Evolutionary conservation across 106 monocot species (phyloP), one percentile per base, ranked within the genome.

Genomic region (Acorus calamus): DNA sequence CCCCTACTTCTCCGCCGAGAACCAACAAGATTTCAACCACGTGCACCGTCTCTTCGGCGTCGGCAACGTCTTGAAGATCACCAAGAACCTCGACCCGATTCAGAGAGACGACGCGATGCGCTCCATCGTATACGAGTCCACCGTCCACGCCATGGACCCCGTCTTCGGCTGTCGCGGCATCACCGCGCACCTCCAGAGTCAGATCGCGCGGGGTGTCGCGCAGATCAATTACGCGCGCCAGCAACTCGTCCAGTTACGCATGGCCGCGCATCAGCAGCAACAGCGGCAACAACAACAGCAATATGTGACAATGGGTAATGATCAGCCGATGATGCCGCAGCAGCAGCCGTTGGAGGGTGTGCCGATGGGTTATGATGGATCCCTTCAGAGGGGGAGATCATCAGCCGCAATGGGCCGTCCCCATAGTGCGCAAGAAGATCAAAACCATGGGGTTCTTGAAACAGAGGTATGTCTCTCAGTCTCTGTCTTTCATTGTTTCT

Each of bases 11-110:
- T 86, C 91, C 14, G 83, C 91, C 14, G 76, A 81, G 14, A 53
- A 66, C 8, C 80, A 76, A 3, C 61, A 42, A 7, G 68, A 77
- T 8, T 92, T 92, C 71, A 68, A 75, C 56, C 80, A 83, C 72
- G 84, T 72, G 5, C 91, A 86, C 66, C 78, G 74, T 28, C 84
- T 84, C 62, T 92, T 84, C 81, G 91, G 91, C 28, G 84, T 92
- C 42, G 67, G 73, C 64, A 92, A 92, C 68, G 78, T 92, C 59
- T 56, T 77, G 49, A 61, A 47, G 61, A 61, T 47, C 0, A 44
- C 47, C 61, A 8, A 7, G n/a, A 2, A 4, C 45, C 4, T 47
- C 61, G 61, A 61, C 9, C 61, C 61, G 4, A 1, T 2, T 4
- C 46, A 11, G 61, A 44, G 10, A 7, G 9, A 8, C 61, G 61